A percentile compares a stretch with the other conserved stretches of the same genome.
These are phyloP conservation scores for Vicia sativa DNA, from an alignment of 306 rosid species.

Conservation along the genomic window DNA sequence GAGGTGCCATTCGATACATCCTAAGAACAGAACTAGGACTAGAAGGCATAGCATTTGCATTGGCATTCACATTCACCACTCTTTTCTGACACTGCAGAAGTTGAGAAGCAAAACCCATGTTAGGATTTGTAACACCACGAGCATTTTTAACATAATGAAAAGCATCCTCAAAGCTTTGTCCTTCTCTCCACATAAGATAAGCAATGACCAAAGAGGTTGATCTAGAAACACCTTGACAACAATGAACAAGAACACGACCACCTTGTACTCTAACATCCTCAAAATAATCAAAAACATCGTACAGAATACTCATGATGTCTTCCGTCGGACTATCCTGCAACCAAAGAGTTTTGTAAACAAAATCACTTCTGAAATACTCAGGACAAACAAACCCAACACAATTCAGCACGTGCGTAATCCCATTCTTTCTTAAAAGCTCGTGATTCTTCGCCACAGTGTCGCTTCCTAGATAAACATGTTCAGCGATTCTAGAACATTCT, in stretches of 20 bases:
- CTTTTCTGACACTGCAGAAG: constrained; percentile 91
- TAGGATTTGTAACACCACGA: constrained; percentile 88
- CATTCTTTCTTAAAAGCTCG: constrained; percentile 66
- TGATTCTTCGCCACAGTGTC: constrained; percentile 94
- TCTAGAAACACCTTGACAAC: constrained; percentile 92
- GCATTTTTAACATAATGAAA: constrained; percentile 91
- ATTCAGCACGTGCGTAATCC: constrained; percentile 86
- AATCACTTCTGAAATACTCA: constrained; percentile 82
- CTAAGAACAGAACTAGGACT: constrained; percentile 82
- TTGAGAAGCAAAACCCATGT: constrained; percentile 93
- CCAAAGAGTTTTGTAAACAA: constrained; percentile 95
- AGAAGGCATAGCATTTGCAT: constrained; percentile 60
- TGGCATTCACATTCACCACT: constrained; percentile 40
- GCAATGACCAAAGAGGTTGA: constrained; percentile 89
- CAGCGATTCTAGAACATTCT: constrained; percentile 86
- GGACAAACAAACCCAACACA: constrained; percentile 96
- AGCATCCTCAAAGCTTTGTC: constrained; percentile 87
- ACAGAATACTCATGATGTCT: constrained; percentile 86
- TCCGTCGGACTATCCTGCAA: constrained; percentile 82
- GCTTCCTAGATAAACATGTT: constrained; percentile 86
- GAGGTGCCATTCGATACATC: constrained; percentile 94
- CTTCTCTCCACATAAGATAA: constrained; percentile 94
- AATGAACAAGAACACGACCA: constrained; percentile 90
- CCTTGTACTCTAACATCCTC: constrained; percentile 84
- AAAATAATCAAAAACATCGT: constrained; percentile 93